Conservation (phyloP, 1,139 yeast genomes). For the Suhomyces maxii region DNA sequence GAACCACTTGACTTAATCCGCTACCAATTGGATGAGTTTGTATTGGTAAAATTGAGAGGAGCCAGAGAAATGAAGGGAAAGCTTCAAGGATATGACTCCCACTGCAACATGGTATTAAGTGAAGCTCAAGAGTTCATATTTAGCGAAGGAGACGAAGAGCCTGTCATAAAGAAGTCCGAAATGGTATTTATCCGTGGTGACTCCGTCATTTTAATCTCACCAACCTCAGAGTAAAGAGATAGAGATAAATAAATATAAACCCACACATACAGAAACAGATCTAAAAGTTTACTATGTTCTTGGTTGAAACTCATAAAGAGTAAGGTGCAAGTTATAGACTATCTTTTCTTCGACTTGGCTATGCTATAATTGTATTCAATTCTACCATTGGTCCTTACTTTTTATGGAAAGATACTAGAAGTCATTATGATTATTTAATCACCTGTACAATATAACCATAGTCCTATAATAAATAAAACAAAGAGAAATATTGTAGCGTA, state of each 20-base stretch:
- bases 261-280: not conserved
- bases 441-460: conserved; percentile 6
- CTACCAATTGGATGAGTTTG: conserved; percentile 81
- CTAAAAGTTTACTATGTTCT: not conserved
- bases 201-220: conserved; percentile 79
- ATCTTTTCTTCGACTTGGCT: too few species aligned
- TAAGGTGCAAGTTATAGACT: too few species aligned
- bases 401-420: not conserved
- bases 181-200: conserved; percentile 97
- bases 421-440: conserved; percentile 1
- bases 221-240: conserved; percentile 23
- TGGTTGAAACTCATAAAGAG: too few species aligned
- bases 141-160: conserved; percentile 48
- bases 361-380: too few species aligned
- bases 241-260: not conserved
- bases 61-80: conserved; percentile 90
- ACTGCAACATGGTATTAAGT: conserved; percentile 92
- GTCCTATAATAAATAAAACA: not conserved
- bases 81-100: conserved; percentile 93
- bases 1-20: conserved; percentile 87
- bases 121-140: conserved; percentile 87
- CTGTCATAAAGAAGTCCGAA: conserved; percentile 61
- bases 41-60: conserved; percentile 91
- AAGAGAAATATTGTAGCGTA: not conserved
- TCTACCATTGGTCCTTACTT: not conserved